Conservation (phyloP, 2,329 filamentous ascomycete species). For the Trichoderma sp. region DNA sequence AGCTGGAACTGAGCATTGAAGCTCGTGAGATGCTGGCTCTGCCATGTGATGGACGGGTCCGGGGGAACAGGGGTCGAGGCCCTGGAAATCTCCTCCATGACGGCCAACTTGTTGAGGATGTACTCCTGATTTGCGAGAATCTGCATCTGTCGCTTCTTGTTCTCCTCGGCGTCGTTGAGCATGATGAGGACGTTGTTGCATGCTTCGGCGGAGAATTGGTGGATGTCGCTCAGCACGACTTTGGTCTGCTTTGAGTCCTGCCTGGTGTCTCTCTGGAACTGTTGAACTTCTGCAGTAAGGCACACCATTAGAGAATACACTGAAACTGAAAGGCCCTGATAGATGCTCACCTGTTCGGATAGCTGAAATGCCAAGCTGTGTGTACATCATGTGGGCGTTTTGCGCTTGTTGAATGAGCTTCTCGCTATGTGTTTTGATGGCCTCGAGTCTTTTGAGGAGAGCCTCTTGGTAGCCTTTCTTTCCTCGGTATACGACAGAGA, state of each 20-base stretch:
- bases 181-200: slow-evolving; percentile 6
- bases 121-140: slow-evolving; percentile 4
- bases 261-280: neutral
- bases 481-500: neutral
- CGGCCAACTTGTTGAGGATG: neutral
- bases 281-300: neutral
- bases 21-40: neutral
- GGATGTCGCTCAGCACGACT: slow-evolving; percentile 2
- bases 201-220: neutral
- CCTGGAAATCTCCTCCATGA: slow-evolving; percentile 6
- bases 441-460: neutral
- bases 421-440: slow-evolving; percentile 1
- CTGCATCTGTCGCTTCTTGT: slow-evolving; percentile 1
- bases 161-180: slow-evolving; percentile 10
- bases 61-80: slow-evolving; percentile 2
- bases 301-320: neutral
- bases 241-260: neutral
- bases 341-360: slow-evolving; percentile 1
- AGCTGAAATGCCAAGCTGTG: neutral
- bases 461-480: slow-evolving; percentile 12
- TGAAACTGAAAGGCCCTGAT: neutral
- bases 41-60: neutral
- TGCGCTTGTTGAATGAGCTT: slow-evolving; percentile 20
- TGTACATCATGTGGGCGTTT: slow-evolving; percentile 7
- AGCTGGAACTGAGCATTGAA: neutral